Percentiles rank a stretch among this genome's conserved stretches.
Conservation (phyloP, 148 eudicot species). For the Vaccinium macrocarpon region DNA sequence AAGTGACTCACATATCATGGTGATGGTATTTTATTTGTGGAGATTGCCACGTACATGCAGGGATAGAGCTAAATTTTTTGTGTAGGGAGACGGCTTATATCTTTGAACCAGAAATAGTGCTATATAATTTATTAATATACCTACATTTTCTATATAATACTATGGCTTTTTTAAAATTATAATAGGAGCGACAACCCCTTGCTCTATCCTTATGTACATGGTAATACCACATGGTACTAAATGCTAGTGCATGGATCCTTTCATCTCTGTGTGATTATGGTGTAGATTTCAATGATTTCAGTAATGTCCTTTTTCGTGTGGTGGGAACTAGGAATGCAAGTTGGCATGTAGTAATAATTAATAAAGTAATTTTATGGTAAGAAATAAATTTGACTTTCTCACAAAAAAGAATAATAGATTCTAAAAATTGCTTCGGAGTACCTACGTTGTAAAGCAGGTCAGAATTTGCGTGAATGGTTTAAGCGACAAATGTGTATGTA, state of each 20-base stretch:
- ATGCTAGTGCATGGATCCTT: neutral
- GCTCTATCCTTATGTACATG: no score
- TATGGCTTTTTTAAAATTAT: no score
- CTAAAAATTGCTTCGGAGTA: neutral
- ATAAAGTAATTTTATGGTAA: neutral
- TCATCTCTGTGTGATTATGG: neutral
- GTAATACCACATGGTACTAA: no score
- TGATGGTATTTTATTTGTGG: no score
- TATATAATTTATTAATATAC: no score
- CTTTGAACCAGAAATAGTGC: no score
- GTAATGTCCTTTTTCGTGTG: neutral
- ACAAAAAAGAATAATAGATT: neutral
- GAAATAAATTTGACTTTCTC: neutral
- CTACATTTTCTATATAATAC: no score
- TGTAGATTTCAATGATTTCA: neutral
- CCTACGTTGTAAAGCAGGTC: neutral
- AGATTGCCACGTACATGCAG: no score
- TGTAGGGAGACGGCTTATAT: no score
- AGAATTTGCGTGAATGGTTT: neutral
- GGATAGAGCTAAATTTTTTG: no score
- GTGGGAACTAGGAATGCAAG: neutral
- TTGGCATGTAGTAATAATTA: neutral
- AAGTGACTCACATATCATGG: no score
- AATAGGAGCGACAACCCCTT: no score
- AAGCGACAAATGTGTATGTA: neutral